Conservation (phyloP, 208 protist species). For the Porcisia deanei region DNA sequence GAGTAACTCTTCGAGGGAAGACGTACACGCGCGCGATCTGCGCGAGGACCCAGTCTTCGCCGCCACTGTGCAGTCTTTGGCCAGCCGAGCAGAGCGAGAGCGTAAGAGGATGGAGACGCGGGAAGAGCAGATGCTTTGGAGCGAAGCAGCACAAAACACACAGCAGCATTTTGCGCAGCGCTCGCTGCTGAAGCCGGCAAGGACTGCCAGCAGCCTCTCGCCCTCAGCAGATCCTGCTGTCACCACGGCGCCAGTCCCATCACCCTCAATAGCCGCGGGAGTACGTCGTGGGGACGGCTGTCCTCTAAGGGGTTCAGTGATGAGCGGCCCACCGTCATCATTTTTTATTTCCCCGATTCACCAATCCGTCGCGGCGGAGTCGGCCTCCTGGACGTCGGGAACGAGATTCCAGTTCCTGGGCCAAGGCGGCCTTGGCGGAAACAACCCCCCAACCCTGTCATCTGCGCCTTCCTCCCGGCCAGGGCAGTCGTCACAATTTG, state of each 20-base stretch:
- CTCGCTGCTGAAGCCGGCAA: neutral
- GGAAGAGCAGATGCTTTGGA: constrained; percentile 25
- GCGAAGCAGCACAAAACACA: constrained; percentile 18
- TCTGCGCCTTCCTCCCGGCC: neutral
- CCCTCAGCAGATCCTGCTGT: neutral
- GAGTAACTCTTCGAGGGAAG: constrained; percentile 19
- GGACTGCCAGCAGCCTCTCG: no score
- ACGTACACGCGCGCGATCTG: constrained; percentile 10
- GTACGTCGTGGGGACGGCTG: constrained; percentile 7
- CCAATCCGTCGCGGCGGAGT: constrained; percentile 62
- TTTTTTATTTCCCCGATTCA: constrained; percentile 86
- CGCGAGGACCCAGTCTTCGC: constrained; percentile 17
- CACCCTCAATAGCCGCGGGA: neutral
- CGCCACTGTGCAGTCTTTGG: constrained; percentile 40
- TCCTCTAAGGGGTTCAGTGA: neutral
- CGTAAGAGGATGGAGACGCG: constrained; percentile 32
- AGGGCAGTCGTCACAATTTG: neutral
- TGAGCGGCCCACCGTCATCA: constrained; percentile 20
- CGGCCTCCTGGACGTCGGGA: constrained; percentile 36
- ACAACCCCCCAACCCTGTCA: neutral
- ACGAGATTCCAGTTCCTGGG: constrained; percentile 51
- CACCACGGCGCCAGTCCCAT: neutral
- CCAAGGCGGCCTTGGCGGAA: constrained; percentile 43
- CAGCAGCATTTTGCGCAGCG: neutral
- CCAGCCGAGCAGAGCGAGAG: constrained; percentile 26